phyloP scores from a whole-genome alignment of 495 filamentous ascomycete species.

The Jackrogersella minutella region DNA sequence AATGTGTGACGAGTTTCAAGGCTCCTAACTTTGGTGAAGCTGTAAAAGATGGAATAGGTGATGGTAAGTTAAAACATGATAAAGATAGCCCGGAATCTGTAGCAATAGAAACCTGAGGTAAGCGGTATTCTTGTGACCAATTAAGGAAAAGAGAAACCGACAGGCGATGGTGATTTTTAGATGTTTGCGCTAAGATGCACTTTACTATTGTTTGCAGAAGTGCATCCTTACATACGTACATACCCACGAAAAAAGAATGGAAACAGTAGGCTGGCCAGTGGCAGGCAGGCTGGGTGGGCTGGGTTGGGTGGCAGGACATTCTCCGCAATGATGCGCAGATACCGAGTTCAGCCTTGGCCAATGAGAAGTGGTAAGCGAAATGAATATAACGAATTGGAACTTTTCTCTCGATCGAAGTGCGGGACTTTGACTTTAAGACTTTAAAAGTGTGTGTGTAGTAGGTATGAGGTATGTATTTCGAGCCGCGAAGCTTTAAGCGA shows the following conservation, averaged over 20 bases:
- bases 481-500: not conserved
- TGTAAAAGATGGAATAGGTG: too few species aligned
- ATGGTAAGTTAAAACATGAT: too few species aligned
- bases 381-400: slow-evolving; percentile 32
- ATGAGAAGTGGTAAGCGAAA: slow-evolving; percentile 10
- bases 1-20: not conserved
- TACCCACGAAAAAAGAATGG: slow-evolving; percentile 22
- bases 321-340: slow-evolving; percentile 41
- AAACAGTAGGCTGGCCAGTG: too few species aligned
- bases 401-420: slow-evolving; percentile 22
- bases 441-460: not conserved
- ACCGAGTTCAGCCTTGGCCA: slow-evolving; percentile 29
- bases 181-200: slow-evolving; percentile 4
- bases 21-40: not conserved
- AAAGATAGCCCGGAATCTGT: too few species aligned
- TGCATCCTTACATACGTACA: too few species aligned
- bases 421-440: not conserved
- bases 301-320: not conserved
- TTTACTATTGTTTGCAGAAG: slow-evolving; percentile 15
- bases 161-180: not conserved
- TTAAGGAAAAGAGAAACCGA: too few species aligned
- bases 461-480: not conserved
- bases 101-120: too few species aligned
- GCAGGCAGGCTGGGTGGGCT: too few species aligned
- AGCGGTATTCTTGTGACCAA: too few species aligned